Evolutionary conservation across 805 yeast genomes (phyloP).

Genomic region (Wickerhamiella kurtzmanii): DNA sequence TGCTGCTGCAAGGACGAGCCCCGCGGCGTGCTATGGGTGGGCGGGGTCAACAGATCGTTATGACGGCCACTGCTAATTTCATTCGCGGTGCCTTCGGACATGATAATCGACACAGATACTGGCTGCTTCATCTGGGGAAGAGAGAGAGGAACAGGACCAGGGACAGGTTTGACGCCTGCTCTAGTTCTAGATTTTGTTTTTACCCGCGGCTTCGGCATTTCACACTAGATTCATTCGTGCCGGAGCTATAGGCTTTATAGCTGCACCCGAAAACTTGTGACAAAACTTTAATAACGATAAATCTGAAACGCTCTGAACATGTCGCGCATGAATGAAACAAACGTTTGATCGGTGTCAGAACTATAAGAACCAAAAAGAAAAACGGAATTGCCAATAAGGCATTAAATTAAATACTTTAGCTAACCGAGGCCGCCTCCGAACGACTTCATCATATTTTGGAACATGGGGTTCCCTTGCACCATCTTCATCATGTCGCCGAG

Average conservation of each 20-base stretch:
- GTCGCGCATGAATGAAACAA: background rate
- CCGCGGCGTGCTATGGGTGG: background rate
- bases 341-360: background rate
- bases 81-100: background rate
- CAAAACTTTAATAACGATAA: background rate
- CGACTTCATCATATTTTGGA: conserved; percentile 34
- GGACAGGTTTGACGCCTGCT: no score
- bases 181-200: background rate
- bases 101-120: background rate
- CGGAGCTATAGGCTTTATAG: no score
- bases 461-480: conserved; percentile 38
- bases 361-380: background rate
- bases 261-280: background rate
- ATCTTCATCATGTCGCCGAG: conserved; percentile 50
- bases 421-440: conserved; percentile 11
- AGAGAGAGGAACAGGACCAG: no score
- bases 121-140: no score
- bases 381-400: background rate
- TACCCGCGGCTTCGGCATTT: background rate
- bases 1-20: background rate
- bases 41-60: no score
- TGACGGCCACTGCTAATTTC: no score
- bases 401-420: background rate
- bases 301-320: background rate
- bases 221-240: no score